Percentiles rank a stretch among this genome's conserved stretches.
Evolutionary conservation across 2,329 filamentous ascomycete species (phyloP).

Genomic region (Colletotrichum sp.): DNA sequence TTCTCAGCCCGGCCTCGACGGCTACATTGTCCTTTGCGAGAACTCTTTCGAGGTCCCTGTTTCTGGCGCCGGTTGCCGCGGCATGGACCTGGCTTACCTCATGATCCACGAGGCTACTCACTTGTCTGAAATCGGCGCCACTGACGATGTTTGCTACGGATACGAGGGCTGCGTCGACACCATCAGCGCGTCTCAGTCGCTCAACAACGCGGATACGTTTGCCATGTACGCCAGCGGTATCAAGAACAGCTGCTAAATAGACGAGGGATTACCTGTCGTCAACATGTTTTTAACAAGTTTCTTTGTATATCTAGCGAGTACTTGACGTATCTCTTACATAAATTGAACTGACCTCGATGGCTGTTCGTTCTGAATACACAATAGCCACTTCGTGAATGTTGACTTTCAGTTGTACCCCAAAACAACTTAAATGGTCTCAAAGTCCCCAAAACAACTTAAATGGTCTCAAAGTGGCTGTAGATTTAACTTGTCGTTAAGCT

Average conservation of each 20-base stretch:
- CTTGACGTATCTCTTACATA: neutral
- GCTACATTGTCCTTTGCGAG: constrained; percentile 66
- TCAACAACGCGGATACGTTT: constrained; percentile 21
- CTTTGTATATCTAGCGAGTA: neutral
- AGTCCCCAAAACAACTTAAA: no score
- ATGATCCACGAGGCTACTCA: constrained; percentile 71
- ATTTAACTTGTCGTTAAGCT: no score
- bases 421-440: no score
- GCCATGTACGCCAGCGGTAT: constrained; percentile 19
- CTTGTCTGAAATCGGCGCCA: constrained; percentile 60
- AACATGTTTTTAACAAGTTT: neutral
- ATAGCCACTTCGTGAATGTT: neutral
- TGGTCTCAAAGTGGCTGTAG: neutral
- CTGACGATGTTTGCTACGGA: constrained; percentile 31
- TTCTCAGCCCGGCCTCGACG: constrained; percentile 42
- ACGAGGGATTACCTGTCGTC: neutral
- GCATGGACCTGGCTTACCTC: constrained; percentile 59
- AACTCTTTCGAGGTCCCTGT: constrained; percentile 61
- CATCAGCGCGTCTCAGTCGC: constrained; percentile 7
- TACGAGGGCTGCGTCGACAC: constrained; percentile 25
- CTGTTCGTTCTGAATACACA: neutral
- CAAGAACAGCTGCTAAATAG: neutral
- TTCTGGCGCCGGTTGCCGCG: constrained; percentile 58
- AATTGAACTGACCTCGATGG: neutral
- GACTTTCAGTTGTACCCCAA: neutral